phyloP scores from a whole-genome alignment of 1,284 basidiomycete species.

The Cryptococcus wingfieldii region DNA sequence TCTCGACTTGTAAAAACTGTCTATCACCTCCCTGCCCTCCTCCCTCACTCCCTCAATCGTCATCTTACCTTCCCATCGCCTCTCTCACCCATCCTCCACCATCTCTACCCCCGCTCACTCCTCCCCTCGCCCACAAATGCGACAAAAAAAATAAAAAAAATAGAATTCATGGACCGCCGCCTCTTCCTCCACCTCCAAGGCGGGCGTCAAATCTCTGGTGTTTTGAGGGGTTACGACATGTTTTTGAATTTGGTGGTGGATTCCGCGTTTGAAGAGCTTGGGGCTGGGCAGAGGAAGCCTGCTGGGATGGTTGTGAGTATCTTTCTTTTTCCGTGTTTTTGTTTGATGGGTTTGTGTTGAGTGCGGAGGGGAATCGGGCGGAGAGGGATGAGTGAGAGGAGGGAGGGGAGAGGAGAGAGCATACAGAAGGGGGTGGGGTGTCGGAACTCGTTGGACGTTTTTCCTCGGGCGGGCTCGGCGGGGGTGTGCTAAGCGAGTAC shows the following conservation, averaged over 20 bases:
- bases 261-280: constrained; percentile 87
- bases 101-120: background rate
- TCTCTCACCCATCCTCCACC: background rate
- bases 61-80: background rate
- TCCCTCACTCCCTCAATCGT: background rate
- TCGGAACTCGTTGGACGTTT: too few relatives aligned
- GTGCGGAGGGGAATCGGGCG: background rate
- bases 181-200: constrained; percentile 94
- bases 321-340: background rate
- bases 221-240: constrained; percentile 95
- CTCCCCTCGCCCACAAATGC: background rate
- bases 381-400: background rate
- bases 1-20: too few relatives aligned
- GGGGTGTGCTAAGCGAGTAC: too few relatives aligned
- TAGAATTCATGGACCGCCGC: constrained; percentile 97
- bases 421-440: too few relatives aligned
- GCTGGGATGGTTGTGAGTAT: constrained; percentile 81
- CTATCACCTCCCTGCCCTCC: too few relatives aligned
- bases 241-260: constrained; percentile 98
- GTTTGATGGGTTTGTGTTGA: background rate
- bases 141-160: too few relatives aligned
- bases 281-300: constrained; percentile 79
- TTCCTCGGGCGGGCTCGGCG: too few relatives aligned
- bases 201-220: constrained; percentile 90
- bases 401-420: too few relatives aligned